A percentile compares a stretch with the other conserved stretches of the same genome.
phyloP scores from a whole-genome alignment of 306 rosid genomes.

The Rosa persica region DNA sequence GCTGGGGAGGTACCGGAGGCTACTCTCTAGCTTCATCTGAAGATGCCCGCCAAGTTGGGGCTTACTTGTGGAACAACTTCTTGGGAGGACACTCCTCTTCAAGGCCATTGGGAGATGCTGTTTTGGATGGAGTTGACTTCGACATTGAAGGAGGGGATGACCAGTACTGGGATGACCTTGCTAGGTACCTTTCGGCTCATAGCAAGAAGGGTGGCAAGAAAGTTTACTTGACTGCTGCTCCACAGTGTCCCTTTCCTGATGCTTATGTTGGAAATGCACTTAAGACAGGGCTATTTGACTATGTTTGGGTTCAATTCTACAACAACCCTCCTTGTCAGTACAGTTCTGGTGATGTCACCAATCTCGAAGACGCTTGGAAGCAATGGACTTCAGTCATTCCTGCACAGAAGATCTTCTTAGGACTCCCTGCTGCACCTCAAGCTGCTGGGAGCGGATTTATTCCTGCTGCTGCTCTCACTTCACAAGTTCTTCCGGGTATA shows the following conservation, averaged over 20 bases:
- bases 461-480: not conserved
- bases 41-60: conserved; percentile 25
- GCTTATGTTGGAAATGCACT: not conserved
- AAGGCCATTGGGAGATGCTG: conserved; percentile 29
- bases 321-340: not conserved
- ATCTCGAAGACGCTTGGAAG: not conserved
- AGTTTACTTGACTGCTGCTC: not conserved
- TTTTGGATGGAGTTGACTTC: conserved; percentile 39
- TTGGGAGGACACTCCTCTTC: conserved; percentile 32
- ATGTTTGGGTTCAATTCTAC: not conserved
- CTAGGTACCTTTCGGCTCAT: conserved; percentile 12
- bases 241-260: not conserved
- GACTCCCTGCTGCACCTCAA: not conserved
- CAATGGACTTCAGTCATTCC: not conserved
- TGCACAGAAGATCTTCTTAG: not conserved
- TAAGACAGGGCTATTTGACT: not conserved
- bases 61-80: conserved; percentile 30
- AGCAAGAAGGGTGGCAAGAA: not conserved
- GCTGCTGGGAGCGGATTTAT: not conserved
- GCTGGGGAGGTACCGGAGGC: not conserved
- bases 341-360: not conserved
- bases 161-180: conserved; percentile 28
- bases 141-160: conserved; percentile 15
- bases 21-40: conserved; percentile 26
- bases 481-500: not conserved